A percentile compares a stretch with the other conserved stretches of the same genome.
phyloP scores from a whole-genome alignment of 441 rosid genomes.

The Bruguiera hainesii region DNA sequence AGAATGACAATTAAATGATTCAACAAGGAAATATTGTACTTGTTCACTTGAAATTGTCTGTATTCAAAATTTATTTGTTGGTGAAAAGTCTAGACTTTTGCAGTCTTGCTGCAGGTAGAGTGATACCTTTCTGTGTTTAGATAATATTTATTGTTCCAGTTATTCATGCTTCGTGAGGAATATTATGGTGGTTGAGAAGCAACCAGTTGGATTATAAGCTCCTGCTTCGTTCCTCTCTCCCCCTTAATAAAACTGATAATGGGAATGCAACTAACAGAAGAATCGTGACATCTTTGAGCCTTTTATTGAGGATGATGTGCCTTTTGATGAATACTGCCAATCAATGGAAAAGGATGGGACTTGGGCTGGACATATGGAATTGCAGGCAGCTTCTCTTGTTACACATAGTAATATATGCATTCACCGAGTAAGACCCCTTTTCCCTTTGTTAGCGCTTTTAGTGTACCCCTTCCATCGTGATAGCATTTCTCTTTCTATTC shows the following conservation, averaged over 20 bases:
- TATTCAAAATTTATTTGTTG: background rate
- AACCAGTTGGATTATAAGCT: background rate
- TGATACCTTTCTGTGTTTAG: conserved; percentile 10
- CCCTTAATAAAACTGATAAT: conserved; percentile 16
- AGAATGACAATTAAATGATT: background rate
- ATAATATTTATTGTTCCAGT: background rate
- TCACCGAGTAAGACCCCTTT: conserved; percentile 52
- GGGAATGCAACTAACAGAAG: conserved; percentile 43
- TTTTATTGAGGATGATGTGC: conserved; percentile 89
- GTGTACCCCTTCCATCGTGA: background rate
- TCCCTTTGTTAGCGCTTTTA: background rate
- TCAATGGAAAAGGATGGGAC: conserved; percentile 84
- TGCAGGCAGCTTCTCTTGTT: conserved; percentile 94
- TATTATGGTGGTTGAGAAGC: background rate
- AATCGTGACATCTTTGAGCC: conserved; percentile 82
- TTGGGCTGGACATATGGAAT: conserved; percentile 98
- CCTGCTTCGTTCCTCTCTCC: background rate
- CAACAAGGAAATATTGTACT: background rate
- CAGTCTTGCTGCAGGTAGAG: background rate
- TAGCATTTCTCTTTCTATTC: conserved; percentile 7
- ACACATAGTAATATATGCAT: conserved; percentile 76
- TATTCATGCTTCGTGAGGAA: conserved; percentile 11
- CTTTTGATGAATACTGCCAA: conserved; percentile 80
- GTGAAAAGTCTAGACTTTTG: background rate
- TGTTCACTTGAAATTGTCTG: background rate